Evolutionary conservation across 73 alveolate genomes (phyloP).

Genomic region (Paramecium sonneborni): DNA sequence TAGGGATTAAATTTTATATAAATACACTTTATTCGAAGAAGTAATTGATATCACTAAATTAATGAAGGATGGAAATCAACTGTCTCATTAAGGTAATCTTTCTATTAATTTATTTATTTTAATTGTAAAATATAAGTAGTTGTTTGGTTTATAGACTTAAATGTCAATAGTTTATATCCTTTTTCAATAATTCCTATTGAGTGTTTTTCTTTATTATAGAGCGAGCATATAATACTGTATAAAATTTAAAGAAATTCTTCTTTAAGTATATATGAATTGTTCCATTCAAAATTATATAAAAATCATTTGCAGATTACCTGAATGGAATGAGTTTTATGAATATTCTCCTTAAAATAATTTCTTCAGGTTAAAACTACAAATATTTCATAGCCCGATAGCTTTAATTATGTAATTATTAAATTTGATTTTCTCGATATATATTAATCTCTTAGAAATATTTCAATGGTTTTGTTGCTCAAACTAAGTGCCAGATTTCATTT

Average conservation of each 20-base stretch:
- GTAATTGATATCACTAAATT: neutral
- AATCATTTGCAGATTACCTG: slow-evolving; percentile 25
- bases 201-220: neutral
- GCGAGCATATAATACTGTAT: neutral
- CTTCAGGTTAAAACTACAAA: neutral
- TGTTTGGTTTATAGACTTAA: neutral
- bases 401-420: neutral
- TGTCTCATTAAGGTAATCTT: neutral
- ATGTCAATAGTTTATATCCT: neutral
- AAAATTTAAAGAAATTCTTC: neutral
- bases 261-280: neutral
- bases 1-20: neutral
- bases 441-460: neutral
- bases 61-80: neutral
- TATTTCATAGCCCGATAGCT: neutral
- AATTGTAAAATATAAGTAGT: neutral
- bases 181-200: neutral
- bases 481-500: neutral
- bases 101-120: neutral
- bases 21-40: slow-evolving; percentile 16
- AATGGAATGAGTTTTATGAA: neutral
- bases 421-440: neutral
- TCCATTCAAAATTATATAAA: neutral
- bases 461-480: neutral
- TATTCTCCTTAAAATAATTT: neutral